Base-by-base conservation (phyloP, 106 monocot species). In the Xerophyta viscosa region DNA sequence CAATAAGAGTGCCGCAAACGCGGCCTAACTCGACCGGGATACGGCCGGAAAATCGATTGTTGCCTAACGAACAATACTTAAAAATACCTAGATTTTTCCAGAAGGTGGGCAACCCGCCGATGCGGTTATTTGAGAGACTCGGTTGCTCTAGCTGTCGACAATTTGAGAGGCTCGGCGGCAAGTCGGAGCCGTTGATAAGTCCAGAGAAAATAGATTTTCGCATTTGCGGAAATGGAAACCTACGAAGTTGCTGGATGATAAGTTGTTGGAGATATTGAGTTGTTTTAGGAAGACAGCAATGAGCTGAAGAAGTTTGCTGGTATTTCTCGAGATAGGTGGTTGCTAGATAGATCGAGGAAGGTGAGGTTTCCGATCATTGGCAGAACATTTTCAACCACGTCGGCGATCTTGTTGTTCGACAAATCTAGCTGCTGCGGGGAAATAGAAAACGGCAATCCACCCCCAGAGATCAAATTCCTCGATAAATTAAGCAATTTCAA, bases 391-490 rank as follows among this genome's bases (percentile, higher is more conserved):
- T n/a, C n/a, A n/a, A n/a, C 33, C 11, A 11, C 33, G 5, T 11
- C 33, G 33, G 33, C 56, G 11, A 92, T 64, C 25, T 9, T 45
- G 60, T 92, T 92, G 29, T 50, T 61, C 2, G 92, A 87, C 41
- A 92, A 47, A 43, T 92, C 92, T 3, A 92, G 73, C 48, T 10
- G 15, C 62, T 10, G 63, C 12, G 83, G 46, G 0, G 87, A 80
- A 29, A 68, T 15, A 41, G 44, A 62, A 20, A 79, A 74, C 0
- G 73, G 69, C 46, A 48, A 75, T n/a, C 64, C 48, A 3, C 87
- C 92, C 20, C 79, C 83, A 20, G 30, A 7, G 50, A 92, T 77
- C 2, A 47, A 64, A 43, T 92, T 92, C 10, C 66, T 46, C 4
- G 86, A 83, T 42, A 87, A 26, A 29, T 87, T 87, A 26, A 87